Conservation (phyloP, 2,329 filamentous ascomycete species). For the Grosmannia serpens region DNA sequence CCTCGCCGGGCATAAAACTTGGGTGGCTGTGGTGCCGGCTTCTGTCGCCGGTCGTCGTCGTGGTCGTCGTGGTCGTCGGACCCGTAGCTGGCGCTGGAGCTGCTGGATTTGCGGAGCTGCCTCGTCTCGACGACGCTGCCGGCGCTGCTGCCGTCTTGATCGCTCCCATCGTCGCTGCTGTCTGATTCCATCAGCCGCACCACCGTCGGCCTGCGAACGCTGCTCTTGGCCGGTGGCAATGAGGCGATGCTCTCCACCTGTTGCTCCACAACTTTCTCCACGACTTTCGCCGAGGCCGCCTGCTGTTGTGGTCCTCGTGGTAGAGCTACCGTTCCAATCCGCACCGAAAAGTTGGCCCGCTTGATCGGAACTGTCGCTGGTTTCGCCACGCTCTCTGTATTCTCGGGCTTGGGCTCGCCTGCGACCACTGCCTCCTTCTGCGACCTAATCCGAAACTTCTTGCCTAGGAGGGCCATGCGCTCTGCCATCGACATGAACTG, state of each 20-base stretch:
- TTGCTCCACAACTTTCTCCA: neutral
- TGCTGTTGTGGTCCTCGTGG: neutral
- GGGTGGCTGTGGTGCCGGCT: neutral
- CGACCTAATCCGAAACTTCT: conserved; percentile 36
- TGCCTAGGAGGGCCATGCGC: conserved; percentile 42
- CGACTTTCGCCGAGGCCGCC: neutral
- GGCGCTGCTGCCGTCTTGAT: conserved; percentile 8
- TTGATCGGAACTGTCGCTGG: neutral
- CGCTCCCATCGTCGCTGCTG: neutral
- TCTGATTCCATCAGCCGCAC: conserved; percentile 21
- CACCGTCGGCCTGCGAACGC: conserved; percentile 13
- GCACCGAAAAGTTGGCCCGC: neutral
- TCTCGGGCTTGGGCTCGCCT: neutral
- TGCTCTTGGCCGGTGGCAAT: conserved; percentile 7
- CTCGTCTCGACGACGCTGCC: neutral
- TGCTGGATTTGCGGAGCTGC: neutral
- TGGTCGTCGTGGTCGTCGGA: neutral
- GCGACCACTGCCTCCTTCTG: neutral
- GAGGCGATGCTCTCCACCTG: neutral
- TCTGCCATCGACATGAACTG: conserved; percentile 45
- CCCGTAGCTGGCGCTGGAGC: neutral
- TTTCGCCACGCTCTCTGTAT: neutral
- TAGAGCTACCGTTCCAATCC: neutral
- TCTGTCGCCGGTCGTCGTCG: neutral
- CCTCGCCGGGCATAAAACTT: conserved; percentile 8